Base-by-base conservation (phyloP, 331 rosid genomes). In the Acacia concinna region DNA sequence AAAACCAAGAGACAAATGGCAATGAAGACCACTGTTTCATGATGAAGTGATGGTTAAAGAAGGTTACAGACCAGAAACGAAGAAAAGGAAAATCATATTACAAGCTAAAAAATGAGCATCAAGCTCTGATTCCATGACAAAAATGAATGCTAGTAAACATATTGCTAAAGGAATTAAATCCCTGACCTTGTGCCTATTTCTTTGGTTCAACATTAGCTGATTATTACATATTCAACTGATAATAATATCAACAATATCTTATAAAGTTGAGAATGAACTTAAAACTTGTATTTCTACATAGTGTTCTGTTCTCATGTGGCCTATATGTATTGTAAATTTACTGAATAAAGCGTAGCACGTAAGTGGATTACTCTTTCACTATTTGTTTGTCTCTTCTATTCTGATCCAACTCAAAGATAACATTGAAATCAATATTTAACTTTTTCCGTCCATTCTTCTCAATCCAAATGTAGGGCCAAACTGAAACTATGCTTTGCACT, bases 401-500 rank as follows among this genome's bases (percentile, higher is more conserved):
- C 18, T 10, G 34, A 25, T 57, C 63, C 23, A 57, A 60, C 8
- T 28, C 1, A 13, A 14, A 60, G 20, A 60, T 4, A 60, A 4
- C 13, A 11, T 60, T 10, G 28, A 28, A 28, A 60, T 60, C 34
- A 13, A 60, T 1, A 59, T 59, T 59, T 59, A 5, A 59, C 66
- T 59, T 11, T 5, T 13, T 27, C 37, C 3, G 4, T 59, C 37
- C 37, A 60, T 60, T 60, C 34, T 59, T 25, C 37, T 60, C 37
- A 14, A 60, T 28, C 67, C 67, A 60, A 60, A 60, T 9, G 31
- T 63, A 63, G 74, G 49, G 27, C 63, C 52, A 75, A 18, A 63
- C 37, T 74, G 56, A 75, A 54, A 43, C 20, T 77, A 30, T 71
- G 40, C 74, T 59, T 41, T 71, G 65, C 47, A 8, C 32, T 73